A percentile compares a stretch with the other conserved stretches of the same genome.
Evolutionary conservation across 805 yeast species (phyloP).

Genomic region (Wickerhamiella occidentalis): DNA sequence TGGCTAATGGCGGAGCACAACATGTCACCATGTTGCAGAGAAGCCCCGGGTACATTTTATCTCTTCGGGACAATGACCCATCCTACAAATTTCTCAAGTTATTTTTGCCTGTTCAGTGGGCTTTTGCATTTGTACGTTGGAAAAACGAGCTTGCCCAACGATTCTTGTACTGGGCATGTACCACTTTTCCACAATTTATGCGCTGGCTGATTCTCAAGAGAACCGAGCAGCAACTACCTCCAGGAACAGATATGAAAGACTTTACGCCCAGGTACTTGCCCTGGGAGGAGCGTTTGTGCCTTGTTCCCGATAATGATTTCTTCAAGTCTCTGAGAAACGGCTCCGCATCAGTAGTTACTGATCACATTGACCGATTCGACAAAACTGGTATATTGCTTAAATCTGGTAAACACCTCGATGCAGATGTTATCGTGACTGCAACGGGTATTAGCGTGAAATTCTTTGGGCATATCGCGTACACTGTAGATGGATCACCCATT

Average conservation of each 20-base stretch:
- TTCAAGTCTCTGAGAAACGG: not conserved
- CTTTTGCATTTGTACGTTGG: not conserved
- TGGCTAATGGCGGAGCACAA: conserved; percentile 1
- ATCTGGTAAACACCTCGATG: not conserved
- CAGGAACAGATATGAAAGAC: not conserved
- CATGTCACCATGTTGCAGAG: conserved; percentile 8
- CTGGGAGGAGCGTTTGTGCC: conserved; percentile 7
- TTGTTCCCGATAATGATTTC: conserved; percentile 5
- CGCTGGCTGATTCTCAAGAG: not conserved
- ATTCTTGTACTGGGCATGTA: not conserved
- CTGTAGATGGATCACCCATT: not conserved
- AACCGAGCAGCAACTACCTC: not conserved
- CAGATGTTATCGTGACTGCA: conserved; percentile 4
- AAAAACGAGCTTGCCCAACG: not conserved
- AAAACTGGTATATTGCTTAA: not conserved
- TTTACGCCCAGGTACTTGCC: conserved; percentile 1
- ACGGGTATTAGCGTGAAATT: conserved; percentile 4
- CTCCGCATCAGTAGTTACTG: not conserved
- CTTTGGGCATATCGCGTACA: not conserved
- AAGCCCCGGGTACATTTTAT: not conserved
- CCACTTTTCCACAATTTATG: not conserved
- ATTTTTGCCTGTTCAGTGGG: not conserved
- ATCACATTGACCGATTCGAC: not conserved
- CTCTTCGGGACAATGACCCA: not conserved
- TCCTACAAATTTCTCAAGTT: not conserved